Conservation (phyloP, 2,329 filamentous ascomycete species). For the Aspergillus sergii region DNA sequence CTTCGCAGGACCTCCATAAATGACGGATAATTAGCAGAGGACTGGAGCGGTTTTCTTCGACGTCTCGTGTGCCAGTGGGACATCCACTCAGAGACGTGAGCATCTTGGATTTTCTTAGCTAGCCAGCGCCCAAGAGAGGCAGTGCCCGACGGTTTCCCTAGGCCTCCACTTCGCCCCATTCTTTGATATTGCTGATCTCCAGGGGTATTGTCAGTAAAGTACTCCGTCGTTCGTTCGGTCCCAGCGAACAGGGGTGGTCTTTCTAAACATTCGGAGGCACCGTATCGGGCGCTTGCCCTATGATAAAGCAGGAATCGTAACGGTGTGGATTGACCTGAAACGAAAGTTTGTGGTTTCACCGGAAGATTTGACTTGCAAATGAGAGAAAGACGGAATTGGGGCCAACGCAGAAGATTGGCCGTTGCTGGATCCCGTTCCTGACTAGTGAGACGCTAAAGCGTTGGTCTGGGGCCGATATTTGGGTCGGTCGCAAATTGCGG, state of each 20-base stretch:
- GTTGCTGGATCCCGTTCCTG: slow-evolving; percentile 7
- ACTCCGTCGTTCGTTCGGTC: slow-evolving; percentile 9
- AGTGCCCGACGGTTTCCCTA: slow-evolving; percentile 14
- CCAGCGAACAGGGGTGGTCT: slow-evolving; percentile 5
- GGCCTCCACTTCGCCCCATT: slow-evolving; percentile 11
- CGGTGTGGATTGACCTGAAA: slow-evolving; percentile 4
- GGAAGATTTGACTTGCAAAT: slow-evolving; percentile 2
- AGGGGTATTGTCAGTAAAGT: slow-evolving; percentile 6
- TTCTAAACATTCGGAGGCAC: slow-evolving; percentile 3
- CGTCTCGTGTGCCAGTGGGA: slow-evolving; percentile 11
- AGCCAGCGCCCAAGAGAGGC: slow-evolving; percentile 18
- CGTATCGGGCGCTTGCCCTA: slow-evolving; percentile 5
- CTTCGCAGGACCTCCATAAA: slow-evolving; percentile 7
- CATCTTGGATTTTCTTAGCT: slow-evolving; percentile 10
- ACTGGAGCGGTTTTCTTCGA: neutral
- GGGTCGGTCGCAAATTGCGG: slow-evolving; percentile 7
- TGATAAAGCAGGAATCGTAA: neutral
- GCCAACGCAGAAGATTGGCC: neutral
- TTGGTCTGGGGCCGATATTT: slow-evolving; percentile 4
- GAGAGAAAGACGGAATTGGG: neutral
- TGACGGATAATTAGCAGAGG: slow-evolving; percentile 12
- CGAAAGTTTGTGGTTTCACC: neutral
- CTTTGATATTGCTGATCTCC: slow-evolving; percentile 12
- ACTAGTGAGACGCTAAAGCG: slow-evolving; percentile 7
- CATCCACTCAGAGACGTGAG: slow-evolving; percentile 8